Base-by-base conservation (phyloP, 2,329 filamentous ascomycete species). In the Zasmidium cellare region DNA sequence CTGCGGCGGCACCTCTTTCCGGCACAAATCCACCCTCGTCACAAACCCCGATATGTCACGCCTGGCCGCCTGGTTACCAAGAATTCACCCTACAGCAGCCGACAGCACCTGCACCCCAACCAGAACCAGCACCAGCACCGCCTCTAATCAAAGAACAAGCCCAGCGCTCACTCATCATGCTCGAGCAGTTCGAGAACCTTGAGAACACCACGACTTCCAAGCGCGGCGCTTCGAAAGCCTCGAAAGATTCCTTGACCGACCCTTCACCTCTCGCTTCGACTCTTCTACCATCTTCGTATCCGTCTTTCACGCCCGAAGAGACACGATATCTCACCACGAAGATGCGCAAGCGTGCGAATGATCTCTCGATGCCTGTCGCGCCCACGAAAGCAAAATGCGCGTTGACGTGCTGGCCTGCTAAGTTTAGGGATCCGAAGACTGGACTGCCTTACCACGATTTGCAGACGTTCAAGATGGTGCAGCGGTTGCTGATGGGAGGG, bases 341-440 rank as follows among this genome's bases (percentile, higher is more conserved):
- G 77, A 75, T 76, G 49, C 60, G 64, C 62, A 71, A 67, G 61
- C 67, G 63, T 63, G 55, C 74, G 72, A 60, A 77, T 72, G 57
- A 60, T 44, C 82, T 46, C 79, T 64, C 59, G 60, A 67, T 63
- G 56, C 73, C 61, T 38, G 65, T 55, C 20, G 68, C 59, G 14
- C 73, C 73, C 2, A 63, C 67, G 1, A 73, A 73, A 19, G 68
- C 72, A 23, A 67, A 87, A 28, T 99, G 94, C 73, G 88, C 87
- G 50, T 92, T 97, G 70, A 97, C 69, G 1, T 54, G 55, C 2
- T 68, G 89, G 88, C 68, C 84, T 53, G 94, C 93, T 12, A 86
- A 86, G 55, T 97, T 96, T 74, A 84, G 87, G 22, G 94, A 99
- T 72, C 91, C 92, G 0, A 83, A 84, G 65, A 97, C 93, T 0